Base-by-base conservation (phyloP, 305 asterid genomes). In the Fraxinus paxiana region DNA sequence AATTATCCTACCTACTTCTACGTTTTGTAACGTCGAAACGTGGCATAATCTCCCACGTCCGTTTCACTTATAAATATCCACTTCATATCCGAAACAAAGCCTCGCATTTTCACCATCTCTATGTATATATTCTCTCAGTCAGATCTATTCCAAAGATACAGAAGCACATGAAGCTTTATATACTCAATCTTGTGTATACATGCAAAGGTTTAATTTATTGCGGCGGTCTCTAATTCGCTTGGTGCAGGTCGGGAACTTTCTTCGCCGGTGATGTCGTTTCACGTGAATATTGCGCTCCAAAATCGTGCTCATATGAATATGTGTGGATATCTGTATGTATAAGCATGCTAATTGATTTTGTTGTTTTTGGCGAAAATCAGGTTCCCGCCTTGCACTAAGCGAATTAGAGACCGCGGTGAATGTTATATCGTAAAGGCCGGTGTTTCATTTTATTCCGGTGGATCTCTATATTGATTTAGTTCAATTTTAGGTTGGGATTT, bases 201-300 rank as follows among this genome's bases (percentile, higher is more conserved):
- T 33, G 81, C 37, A 17, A 34, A 59, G 8, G 9, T 73, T 28
- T 56, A 70, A 43, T 77, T 77, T 43, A 77, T 91, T 87, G 87
- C 92, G 88, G 92, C 88, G 92, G 90, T 82, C 90, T 92, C 97
- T 91, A 80, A 86, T 88, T 93, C 98, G 98, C 98, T 93, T 93
- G 98, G 97, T 93, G 98, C 98, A 92, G 98, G 97, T 93, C 98
- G 98, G 98, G 98, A 93, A 92, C 90, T 81, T 69, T 28, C 69
- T 81, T 87, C 69, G 85, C 83, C 84, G 81, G 26, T 77, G 83
- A 63, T 85, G 38, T 65, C 69, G 79, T 51, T 74, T 56, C 24
- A 63, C 74, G 78, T 22, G 56, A 75, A 38, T 41, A 1, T 54
- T 80, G 33, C 72, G 56, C 88, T 77, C 73, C 79, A 37, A 4